Base-by-base conservation (phyloP, 805 yeast species). In the Pichia manshurica region DNA sequence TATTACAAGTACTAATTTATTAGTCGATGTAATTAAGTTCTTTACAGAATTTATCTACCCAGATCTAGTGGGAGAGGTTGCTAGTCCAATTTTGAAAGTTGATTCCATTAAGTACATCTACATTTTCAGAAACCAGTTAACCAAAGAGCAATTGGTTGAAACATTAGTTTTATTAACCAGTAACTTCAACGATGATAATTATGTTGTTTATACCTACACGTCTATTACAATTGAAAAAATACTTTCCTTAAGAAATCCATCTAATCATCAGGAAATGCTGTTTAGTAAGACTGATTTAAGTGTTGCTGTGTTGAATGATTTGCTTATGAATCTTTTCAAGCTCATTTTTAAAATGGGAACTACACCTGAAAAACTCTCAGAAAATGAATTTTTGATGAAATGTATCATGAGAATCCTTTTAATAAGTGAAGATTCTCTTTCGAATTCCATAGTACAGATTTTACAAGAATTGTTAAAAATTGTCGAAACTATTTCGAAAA, bases 51-150 rank as follows among this genome's bases (percentile, higher is more conserved):
- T 87, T 61, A 81, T 93, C 58, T 93, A 95, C 7, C 80, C 84
- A 4, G 96, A 93, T 68, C 74, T 93, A 55, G 70, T 84, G n/a
- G 65, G 71, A 22, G 63, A 67, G 13, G 70, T 66, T 23, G 73
- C 78, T 3, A 84, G 84, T 58, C 89, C 96, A 10, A 86, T 93
- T 44, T 71, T 93, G 56, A 83, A 81, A 58, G 91, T 89, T 42
- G 98, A 91, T 66, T 95, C 99, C 3, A 88, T 93, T 63, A 87
- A 88, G 63, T 95, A 84, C 62, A 84, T 93, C 49, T 82, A 84
- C 68, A 81, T 82, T 2, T 93, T 93, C 69, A 78, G 99, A 70
- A 90, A 91, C 64, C 99, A 93, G 69, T 72, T 93, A 50, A 87
- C 93, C 6, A 90, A 89, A 60, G 84, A 77, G 8, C 97, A 91